These are phyloP conservation scores for Rhazya stricta DNA, from an alignment of 257 asterid species.

Conservation along the genomic window DNA sequence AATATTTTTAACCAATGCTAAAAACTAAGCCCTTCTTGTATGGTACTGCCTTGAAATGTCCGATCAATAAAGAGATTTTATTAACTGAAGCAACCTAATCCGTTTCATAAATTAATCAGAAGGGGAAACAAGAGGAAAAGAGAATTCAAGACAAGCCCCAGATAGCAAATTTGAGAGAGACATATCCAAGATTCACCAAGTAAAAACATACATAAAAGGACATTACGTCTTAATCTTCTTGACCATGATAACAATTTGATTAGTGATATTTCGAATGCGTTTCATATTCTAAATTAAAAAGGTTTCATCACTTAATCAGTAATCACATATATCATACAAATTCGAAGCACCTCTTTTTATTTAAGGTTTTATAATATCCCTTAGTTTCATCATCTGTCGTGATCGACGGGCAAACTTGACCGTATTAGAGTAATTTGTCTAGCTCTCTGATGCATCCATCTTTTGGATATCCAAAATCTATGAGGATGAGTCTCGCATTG, in stretches of 20 bases:
- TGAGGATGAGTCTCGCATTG: too few relatives aligned
- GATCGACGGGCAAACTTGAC: neutral
- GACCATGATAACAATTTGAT: neutral
- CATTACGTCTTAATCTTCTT: neutral
- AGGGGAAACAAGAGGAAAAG: too few relatives aligned
- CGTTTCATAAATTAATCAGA: too few relatives aligned
- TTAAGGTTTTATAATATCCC: neutral
- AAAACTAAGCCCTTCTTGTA: too few relatives aligned
- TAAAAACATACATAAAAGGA: neutral
- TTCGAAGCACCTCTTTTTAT: neutral
- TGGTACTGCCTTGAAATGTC: too few relatives aligned
- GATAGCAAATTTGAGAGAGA: neutral
- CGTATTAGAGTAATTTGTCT: too few relatives aligned
- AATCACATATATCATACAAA: neutral
- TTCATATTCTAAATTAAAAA: neutral
- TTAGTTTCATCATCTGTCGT: neutral
- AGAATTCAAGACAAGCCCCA: too few relatives aligned
- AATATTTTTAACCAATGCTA: too few relatives aligned
- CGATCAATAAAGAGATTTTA: too few relatives aligned
- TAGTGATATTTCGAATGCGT: neutral
- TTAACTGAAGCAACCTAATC: too few relatives aligned
- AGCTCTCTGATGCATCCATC: too few relatives aligned
- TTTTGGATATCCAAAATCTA: too few relatives aligned
- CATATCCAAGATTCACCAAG: neutral
- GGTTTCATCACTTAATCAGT: neutral